Base-by-base conservation (phyloP, 768 basidiomycete genomes). In the Xerocomellus intermedius region DNA sequence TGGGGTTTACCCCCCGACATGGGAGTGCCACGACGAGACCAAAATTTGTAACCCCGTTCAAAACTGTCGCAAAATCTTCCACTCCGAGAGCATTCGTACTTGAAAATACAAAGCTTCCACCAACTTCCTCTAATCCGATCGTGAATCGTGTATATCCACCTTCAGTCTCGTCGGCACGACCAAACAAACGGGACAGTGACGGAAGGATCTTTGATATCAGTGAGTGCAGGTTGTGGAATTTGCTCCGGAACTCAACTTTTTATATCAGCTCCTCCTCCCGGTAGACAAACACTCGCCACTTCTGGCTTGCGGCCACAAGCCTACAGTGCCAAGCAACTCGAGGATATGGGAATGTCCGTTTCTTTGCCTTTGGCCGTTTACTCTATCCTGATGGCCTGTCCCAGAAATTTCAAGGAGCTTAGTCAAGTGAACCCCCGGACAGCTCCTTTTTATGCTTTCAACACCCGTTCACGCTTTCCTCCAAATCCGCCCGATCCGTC, bases 11-110 rank as follows among this genome's bases (percentile, higher is more conserved):
- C 17, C 62, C 59, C 26, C 55, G 56, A 42, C 60, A 39, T 14
- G 68, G 68, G 47, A 67, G 56, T 30, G 68, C 69, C 7, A 69
- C 75, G 33, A 70, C 74, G 10, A 65, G 55, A 56, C 57, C 62
- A 32, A 74, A 74, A n/a, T 86, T 86, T 56, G 69, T 78, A 8
- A 86, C 85, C 2, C 85, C 85, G 0, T 87, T 88, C 66, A 88
- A 86, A 62, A 50, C 68, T 6, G 80, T 78, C 26, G 73, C 79
- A 73, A 73, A 71, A 57, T 79, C 80, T 43, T 74, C 73, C 36
- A 74, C 78, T 24, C 33, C 48, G 17, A 45, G 22, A 14, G 17
- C 50, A 37, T 44, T 43, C 32, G n/a, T 22, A 36, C 22, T 36
- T 16, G 62, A 56, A 48, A 36, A 45, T 13, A 30, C 22, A 17